phyloP scores from a whole-genome alignment of 345 rosid genomes.

The Pistacia vera region DNA sequence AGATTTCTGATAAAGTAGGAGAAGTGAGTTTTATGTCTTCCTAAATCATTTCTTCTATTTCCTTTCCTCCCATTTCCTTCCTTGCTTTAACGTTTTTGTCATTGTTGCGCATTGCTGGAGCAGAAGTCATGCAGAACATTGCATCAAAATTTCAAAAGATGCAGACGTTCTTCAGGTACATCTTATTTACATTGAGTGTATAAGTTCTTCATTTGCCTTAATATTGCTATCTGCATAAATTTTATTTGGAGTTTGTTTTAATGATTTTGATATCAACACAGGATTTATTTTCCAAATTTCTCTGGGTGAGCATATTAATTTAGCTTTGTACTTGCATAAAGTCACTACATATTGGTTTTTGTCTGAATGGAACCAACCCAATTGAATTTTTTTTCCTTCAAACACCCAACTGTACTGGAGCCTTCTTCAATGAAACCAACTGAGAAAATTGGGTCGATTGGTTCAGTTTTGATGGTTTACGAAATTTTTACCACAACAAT shows the following conservation, averaged over 20 bases:
- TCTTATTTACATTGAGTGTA: background rate
- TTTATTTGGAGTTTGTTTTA: background rate
- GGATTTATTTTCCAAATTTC: background rate
- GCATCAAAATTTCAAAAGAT: constrained; percentile 52
- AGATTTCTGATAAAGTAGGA: constrained; percentile 21
- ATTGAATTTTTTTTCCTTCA: no score
- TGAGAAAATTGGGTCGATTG: no score
- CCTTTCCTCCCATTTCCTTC: background rate
- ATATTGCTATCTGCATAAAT: background rate
- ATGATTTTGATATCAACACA: background rate
- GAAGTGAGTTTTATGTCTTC: constrained; percentile 31
- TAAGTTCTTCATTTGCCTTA: background rate
- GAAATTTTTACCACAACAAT: no score
- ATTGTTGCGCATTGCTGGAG: constrained; percentile 27
- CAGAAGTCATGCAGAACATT: constrained; percentile 42
- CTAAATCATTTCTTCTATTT: constrained; percentile 14
- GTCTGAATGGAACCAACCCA: no score
- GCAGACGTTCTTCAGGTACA: constrained; percentile 54
- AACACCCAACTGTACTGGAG: no score
- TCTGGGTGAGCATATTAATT: no score
- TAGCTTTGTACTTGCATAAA: no score
- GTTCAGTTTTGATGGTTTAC: no score
- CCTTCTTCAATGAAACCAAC: no score
- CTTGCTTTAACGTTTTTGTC: constrained; percentile 8
- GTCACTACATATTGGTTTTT: no score